Evolutionary conservation across 176 grass and related monocot species (phyloP).

Genomic region (Paspalum notatum): DNA sequence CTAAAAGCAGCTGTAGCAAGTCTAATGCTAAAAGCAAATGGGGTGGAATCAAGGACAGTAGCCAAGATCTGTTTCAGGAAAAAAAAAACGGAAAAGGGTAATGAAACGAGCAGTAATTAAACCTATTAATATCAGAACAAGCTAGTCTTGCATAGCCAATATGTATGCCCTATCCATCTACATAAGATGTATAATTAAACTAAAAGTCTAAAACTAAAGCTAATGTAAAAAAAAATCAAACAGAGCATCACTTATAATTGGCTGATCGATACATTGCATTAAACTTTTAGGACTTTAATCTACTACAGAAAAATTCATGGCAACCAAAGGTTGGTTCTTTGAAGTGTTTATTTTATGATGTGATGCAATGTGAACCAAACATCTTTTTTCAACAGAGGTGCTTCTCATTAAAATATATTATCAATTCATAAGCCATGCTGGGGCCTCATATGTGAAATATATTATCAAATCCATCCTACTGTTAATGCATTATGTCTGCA

Average conservation of each 20-base stretch:
- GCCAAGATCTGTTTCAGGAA: constrained; percentile 76
- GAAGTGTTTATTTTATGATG: background rate
- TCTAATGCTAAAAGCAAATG: constrained; percentile 78
- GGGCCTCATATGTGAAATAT: background rate
- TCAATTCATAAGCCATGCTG: constrained; percentile 8
- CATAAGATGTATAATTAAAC: background rate
- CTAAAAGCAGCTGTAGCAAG: constrained; percentile 70
- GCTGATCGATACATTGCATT: background rate
- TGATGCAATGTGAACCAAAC: constrained; percentile 1
- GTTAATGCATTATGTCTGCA: background rate
- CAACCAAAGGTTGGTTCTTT: background rate
- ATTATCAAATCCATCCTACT: constrained; percentile 11
- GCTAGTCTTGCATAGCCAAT: background rate
- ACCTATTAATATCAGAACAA: constrained; percentile 6
- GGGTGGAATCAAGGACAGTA: constrained; percentile 65
- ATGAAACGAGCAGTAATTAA: constrained; percentile 15
- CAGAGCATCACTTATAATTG: background rate
- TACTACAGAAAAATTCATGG: background rate
- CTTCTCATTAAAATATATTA: background rate
- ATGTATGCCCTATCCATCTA: background rate
- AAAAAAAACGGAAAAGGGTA: constrained; percentile 19
- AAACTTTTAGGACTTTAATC: constrained; percentile 2
- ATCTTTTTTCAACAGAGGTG: constrained; percentile 5
- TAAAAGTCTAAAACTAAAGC: background rate
- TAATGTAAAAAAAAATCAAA: constrained; percentile 20